These are phyloP conservation scores for Russula griseocarnosa DNA, from an alignment of 768 basidiomycete species.

Conservation along the genomic window DNA sequence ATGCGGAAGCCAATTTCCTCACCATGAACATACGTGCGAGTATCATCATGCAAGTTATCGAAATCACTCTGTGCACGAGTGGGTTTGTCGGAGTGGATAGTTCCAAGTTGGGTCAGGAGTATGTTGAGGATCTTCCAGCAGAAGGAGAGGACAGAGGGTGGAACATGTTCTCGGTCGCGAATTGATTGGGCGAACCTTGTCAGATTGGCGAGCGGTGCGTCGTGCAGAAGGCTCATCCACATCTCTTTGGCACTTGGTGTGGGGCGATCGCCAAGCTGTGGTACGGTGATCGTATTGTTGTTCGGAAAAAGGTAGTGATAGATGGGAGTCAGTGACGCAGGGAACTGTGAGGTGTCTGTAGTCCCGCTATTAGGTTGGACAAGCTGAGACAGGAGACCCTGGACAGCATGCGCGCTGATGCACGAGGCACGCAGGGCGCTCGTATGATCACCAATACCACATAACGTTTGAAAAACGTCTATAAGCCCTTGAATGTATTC, in stretches of 20 bases:
- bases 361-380: not conserved
- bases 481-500: not conserved
- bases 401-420: constrained; percentile 7
- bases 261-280: no score
- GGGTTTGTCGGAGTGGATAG: not conserved
- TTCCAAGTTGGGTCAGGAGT: constrained; percentile 4
- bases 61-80: not conserved
- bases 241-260: not conserved
- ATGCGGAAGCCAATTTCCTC: constrained; percentile 9
- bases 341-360: not conserved
- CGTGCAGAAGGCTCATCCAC: constrained; percentile 4
- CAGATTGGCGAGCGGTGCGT: constrained; percentile 14
- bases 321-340: not conserved
- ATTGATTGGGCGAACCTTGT: not conserved
- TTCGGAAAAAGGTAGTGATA: not conserved
- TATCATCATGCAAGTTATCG: not conserved
- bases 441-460: not conserved
- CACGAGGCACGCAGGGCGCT: constrained; percentile 11
- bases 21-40: not conserved
- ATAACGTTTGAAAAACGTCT: not conserved
- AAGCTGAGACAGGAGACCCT: constrained; percentile 4
- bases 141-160: not conserved
- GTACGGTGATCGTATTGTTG: not conserved
- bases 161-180: not conserved
- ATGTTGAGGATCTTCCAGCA: constrained; percentile 15